phyloP scores from a whole-genome alignment of 768 basidiomycete species.

The Daedaleopsis nitida region DNA sequence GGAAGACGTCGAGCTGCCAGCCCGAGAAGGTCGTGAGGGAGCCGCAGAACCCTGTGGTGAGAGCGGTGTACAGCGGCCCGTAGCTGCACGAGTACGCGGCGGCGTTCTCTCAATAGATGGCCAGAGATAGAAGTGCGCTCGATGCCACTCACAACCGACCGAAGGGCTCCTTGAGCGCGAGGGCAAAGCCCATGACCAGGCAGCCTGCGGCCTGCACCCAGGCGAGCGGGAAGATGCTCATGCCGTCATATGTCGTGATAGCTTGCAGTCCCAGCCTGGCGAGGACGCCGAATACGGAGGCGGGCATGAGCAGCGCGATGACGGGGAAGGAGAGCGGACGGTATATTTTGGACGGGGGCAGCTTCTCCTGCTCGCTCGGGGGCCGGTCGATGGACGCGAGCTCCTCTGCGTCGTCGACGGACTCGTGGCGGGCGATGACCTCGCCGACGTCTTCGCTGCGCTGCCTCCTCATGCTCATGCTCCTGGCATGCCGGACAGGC shows the following conservation, averaged over 20 bases:
- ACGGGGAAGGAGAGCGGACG: conserved; percentile 64
- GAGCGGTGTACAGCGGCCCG: conserved; percentile 82
- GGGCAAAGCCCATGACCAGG: conserved; percentile 83
- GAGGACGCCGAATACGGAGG: conserved; percentile 84
- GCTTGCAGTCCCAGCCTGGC: conserved; percentile 79
- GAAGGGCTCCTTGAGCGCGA: conserved; percentile 72
- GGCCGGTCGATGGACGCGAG: conserved; percentile 45
- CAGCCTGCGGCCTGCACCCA: conserved; percentile 91
- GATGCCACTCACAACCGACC: conserved; percentile 63
- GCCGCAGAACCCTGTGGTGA: conserved; percentile 95
- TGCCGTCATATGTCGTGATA: conserved; percentile 71
- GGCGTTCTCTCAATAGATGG: no score
- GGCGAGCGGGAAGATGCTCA: conserved; percentile 76
- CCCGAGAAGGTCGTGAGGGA: conserved; percentile 95
- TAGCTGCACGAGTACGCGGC: conserved; percentile 51
- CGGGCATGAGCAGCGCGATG: conserved; percentile 72
- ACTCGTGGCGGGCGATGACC: conserved; percentile 36
- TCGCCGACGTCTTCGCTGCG: conserved; percentile 33
- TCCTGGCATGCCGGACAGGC: not conserved
- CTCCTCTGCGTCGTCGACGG: conserved; percentile 38
- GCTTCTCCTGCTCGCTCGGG: conserved; percentile 34
- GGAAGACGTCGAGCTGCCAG: conserved; percentile 90
- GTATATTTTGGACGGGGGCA: conserved; percentile 40
- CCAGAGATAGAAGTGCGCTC: not conserved
- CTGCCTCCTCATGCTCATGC: not conserved